Percentiles rank a stretch among this genome's conserved stretches.
Conservation (phyloP, 768 basidiomycete genomes). For the Cyathus striatus region DNA sequence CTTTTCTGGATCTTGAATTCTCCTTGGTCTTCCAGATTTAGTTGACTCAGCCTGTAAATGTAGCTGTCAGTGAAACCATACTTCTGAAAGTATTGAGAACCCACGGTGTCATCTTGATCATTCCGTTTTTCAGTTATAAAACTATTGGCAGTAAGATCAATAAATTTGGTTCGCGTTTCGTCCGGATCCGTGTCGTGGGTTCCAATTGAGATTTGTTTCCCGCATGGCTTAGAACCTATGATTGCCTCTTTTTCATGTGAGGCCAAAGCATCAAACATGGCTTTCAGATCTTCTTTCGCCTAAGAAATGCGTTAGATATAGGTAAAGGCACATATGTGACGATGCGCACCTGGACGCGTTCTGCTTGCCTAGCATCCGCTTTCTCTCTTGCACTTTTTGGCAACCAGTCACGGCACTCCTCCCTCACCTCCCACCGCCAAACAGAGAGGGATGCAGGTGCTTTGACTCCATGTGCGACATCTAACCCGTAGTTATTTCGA, state of each 20-base stretch:
- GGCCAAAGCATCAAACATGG: conserved; percentile 52
- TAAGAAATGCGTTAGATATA: conserved; percentile 17
- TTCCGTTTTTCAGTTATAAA: conserved; percentile 28
- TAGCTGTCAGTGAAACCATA: no score
- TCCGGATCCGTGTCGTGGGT: no score
- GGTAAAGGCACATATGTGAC: not conserved
- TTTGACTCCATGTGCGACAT: conserved; percentile 44
- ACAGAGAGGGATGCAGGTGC: conserved; percentile 59
- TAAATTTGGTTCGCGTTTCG: no score
- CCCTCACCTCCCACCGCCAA: conserved; percentile 87
- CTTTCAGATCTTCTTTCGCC: conserved; percentile 55
- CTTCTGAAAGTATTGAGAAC: no score
- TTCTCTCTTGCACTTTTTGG: conserved; percentile 63
- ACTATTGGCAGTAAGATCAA: conserved; percentile 14
- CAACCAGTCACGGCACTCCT: conserved; percentile 52
- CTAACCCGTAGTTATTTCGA: conserved; percentile 81
- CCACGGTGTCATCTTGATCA: conserved; percentile 32
- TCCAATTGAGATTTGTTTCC: no score
- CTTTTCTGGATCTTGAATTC: conserved; percentile 51
- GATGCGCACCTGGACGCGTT: conserved; percentile 56
- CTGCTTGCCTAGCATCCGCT: conserved; percentile 52
- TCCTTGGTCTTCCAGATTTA: conserved; percentile 30
- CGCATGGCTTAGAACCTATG: conserved; percentile 51
- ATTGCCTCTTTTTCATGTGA: conserved; percentile 52
- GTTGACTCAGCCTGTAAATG: not conserved